Evolutionary conservation across 805 yeast species (phyloP).

Genomic region (Saturnispora kantuleensis): DNA sequence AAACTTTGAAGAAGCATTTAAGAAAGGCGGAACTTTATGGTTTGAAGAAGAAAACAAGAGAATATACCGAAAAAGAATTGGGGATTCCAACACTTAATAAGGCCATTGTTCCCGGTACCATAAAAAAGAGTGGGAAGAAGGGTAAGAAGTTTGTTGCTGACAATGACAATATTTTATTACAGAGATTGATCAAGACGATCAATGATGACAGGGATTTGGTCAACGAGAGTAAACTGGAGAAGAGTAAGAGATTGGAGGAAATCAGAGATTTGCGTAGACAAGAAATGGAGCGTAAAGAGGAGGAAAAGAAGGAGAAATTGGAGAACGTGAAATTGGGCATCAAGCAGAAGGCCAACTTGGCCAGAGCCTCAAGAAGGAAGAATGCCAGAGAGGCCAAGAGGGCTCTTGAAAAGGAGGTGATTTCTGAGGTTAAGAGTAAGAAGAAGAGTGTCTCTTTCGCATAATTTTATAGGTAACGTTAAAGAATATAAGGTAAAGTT

Average conservation of each 20-base stretch:
- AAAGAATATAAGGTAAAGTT: not conserved
- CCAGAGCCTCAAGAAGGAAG: conserved; percentile 63
- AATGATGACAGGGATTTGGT: conserved; percentile 72
- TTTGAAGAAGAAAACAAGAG: conserved; percentile 42
- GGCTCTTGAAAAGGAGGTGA: conserved; percentile 16
- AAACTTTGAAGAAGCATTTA: conserved; percentile 55
- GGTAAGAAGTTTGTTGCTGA: conserved; percentile 74
- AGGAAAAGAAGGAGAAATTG: conserved; percentile 52
- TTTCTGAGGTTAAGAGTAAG: conserved; percentile 22
- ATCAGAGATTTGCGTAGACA: conserved; percentile 76
- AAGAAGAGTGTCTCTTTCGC: conserved; percentile 45
- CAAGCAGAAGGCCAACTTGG: conserved; percentile 59
- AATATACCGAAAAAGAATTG: conserved; percentile 68
- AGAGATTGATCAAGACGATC: conserved; percentile 66
- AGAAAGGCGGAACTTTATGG: conserved; percentile 60
- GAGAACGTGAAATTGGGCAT: conserved; percentile 74
- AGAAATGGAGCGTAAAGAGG: conserved; percentile 81
- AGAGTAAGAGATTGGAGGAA: conserved; percentile 80
- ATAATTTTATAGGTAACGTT: conserved; percentile 12
- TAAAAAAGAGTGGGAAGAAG: conserved; percentile 66
- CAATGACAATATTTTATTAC: conserved; percentile 50
- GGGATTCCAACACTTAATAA: conserved; percentile 72
- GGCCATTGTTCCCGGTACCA: conserved; percentile 76
- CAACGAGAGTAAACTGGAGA: conserved; percentile 83
- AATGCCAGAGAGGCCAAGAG: conserved; percentile 26